Evolutionary conservation across 2,329 filamentous ascomycete species (phyloP).

Genomic region (Talaromyces sp.): DNA sequence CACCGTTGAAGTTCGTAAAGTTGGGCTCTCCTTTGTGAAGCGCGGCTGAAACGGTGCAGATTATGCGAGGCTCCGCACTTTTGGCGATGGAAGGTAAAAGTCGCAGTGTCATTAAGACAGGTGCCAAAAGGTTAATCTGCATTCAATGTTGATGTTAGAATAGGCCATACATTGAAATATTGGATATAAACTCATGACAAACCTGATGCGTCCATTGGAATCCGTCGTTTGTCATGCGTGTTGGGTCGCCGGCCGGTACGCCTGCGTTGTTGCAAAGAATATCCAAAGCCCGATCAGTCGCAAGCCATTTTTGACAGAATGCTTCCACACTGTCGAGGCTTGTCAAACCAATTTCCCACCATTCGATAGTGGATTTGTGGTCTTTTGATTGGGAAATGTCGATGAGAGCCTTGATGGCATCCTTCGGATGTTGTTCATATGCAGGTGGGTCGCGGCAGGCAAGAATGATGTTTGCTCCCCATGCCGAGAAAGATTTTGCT

Average conservation of each 20-base stretch:
- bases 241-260: neutral
- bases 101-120: neutral
- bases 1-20: neutral
- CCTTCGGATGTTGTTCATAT: conserved; percentile 14
- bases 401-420: conserved; percentile 11
- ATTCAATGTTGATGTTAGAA: no score
- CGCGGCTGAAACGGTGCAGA: neutral
- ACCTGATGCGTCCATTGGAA: no score
- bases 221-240: conserved; percentile 15
- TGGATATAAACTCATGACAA: no score
- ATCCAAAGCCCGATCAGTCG: conserved; percentile 12
- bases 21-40: neutral
- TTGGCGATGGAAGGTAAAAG: neutral
- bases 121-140: conserved; percentile 15
- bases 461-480: conserved; percentile 22
- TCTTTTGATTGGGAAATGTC: conserved; percentile 7
- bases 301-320: conserved; percentile 14
- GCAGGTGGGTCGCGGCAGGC: conserved; percentile 19
- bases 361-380: conserved; percentile 14
- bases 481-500: conserved; percentile 15
- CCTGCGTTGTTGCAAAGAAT: conserved; percentile 22
- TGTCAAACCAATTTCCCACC: conserved; percentile 19
- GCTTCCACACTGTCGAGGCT: conserved; percentile 16
- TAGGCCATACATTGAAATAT: no score
- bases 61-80: neutral